A percentile compares a stretch with the other conserved stretches of the same genome.
Conservation (phyloP, 805 yeast species). For the Candida pini region DNA sequence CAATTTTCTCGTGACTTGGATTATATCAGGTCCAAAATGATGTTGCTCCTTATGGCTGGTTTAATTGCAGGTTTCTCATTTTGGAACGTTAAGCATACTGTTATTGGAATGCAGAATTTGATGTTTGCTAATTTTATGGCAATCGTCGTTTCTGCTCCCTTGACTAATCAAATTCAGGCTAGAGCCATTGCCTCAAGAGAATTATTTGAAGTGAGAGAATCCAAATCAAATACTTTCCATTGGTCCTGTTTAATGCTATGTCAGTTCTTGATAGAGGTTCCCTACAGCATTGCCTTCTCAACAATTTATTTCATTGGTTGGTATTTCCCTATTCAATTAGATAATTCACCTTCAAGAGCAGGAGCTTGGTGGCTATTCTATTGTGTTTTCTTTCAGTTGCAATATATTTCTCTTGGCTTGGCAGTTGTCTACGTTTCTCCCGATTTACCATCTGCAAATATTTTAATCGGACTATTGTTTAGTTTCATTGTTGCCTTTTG, state of each 20-base stretch:
- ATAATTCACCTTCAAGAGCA: constrained; percentile 34
- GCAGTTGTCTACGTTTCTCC: constrained; percentile 55
- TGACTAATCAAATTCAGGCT: constrained; percentile 61
- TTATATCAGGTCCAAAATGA: constrained; percentile 45
- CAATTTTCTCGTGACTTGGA: constrained; percentile 48
- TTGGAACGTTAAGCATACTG: constrained; percentile 47
- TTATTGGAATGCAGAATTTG: constrained; percentile 53
- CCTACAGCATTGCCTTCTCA: constrained; percentile 46
- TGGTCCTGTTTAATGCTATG: constrained; percentile 56
- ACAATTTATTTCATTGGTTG: constrained; percentile 42
- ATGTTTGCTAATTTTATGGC: constrained; percentile 48
- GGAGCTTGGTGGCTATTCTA: constrained; percentile 39
- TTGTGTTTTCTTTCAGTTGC: constrained; percentile 38
- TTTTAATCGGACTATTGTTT: constrained; percentile 50
- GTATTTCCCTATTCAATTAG: constrained; percentile 31
- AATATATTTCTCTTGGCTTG: constrained; percentile 47
- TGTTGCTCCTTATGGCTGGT: constrained; percentile 37
- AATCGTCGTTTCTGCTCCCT: constrained; percentile 55
- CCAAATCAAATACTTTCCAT: constrained; percentile 64
- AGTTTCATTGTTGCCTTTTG: constrained; percentile 58
- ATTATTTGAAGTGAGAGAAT: constrained; percentile 63
- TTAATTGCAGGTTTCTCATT: constrained; percentile 53
- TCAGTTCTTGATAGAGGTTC: constrained; percentile 53
- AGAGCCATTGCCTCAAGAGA: constrained; percentile 54
- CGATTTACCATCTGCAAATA: constrained; percentile 61